Evolutionary conservation across 805 yeast species (phyloP).

Genomic region (Wickerhamomyces bisporus): DNA sequence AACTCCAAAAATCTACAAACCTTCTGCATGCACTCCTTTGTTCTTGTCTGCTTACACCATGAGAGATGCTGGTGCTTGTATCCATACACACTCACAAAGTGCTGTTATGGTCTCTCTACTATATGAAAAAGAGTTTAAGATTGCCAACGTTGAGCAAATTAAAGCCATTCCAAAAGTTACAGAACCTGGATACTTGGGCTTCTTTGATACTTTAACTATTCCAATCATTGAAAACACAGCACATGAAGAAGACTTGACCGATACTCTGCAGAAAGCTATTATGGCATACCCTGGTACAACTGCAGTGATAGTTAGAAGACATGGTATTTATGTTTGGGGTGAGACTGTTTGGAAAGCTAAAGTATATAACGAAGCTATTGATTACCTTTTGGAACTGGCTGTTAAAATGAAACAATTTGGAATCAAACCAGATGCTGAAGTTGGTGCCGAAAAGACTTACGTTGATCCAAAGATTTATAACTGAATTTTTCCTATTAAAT

Average conservation of each 20-base stretch:
- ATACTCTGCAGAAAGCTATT: conserved; percentile 58
- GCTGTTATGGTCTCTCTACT: conserved; percentile 79
- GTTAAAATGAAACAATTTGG: conserved; percentile 74
- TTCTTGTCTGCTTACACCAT: conserved; percentile 64
- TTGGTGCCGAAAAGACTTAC: conserved; percentile 29
- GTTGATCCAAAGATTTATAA: conserved; percentile 20
- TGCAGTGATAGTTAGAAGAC: conserved; percentile 87
- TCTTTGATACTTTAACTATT: conserved; percentile 68
- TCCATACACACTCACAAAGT: conserved; percentile 88
- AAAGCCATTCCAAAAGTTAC: conserved; percentile 70
- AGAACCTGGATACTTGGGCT: conserved; percentile 56
- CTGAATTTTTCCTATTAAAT: no score
- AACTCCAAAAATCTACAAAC: conserved; percentile 64
- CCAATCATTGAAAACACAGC: conserved; percentile 93
- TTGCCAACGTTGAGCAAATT: conserved; percentile 83
- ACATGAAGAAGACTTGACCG: conserved; percentile 78
- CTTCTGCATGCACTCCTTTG: conserved; percentile 92
- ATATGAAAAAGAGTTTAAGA: conserved; percentile 65
- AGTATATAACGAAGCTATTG: conserved; percentile 88
- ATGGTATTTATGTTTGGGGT: conserved; percentile 98
- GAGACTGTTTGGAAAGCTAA: conserved; percentile 89
- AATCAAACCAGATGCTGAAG: conserved; percentile 41
- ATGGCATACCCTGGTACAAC: conserved; percentile 68
- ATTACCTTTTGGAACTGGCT: conserved; percentile 80
- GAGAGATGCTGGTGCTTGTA: conserved; percentile 84